Conservation (phyloP, 805 yeast species). For the Candida nemodendra region DNA sequence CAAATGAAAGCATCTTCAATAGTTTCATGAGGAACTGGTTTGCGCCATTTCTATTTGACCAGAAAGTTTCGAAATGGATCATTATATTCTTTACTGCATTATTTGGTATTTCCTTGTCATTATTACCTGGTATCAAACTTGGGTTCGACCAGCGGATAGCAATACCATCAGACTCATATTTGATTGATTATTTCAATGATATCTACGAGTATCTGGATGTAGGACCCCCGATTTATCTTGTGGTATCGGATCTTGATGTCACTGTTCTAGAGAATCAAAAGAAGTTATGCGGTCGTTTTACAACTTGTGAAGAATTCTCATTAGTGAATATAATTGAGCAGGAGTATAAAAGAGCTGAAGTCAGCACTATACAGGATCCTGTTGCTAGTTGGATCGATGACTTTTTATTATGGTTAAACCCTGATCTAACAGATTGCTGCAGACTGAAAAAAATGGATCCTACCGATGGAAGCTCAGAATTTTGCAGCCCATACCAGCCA, state of each 20-base stretch:
- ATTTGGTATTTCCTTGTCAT: conserved; percentile 65
- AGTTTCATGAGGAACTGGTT: conserved; percentile 45
- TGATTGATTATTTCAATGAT: conserved; percentile 78
- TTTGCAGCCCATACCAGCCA: conserved; percentile 67
- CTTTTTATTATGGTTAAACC: conserved; percentile 82
- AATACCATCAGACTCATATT: conserved; percentile 76
- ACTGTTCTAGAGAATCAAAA: conserved; percentile 65
- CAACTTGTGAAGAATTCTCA: conserved; percentile 78
- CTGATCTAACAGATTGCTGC: conserved; percentile 84
- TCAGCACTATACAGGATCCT: conserved; percentile 75
- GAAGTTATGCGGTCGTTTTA: conserved; percentile 80
- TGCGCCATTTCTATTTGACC: conserved; percentile 58
- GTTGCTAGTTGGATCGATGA: conserved; percentile 94
- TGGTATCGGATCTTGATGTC: conserved; percentile 65
- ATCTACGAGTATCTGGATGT: conserved; percentile 69
- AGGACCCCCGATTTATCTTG: conserved; percentile 92
- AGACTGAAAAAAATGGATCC: conserved; percentile 50
- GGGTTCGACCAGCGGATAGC: conserved; percentile 93
- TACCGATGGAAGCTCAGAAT: conserved; percentile 40
- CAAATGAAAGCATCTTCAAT: conserved; percentile 34
- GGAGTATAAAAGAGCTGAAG: conserved; percentile 65
- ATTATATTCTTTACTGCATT: conserved; percentile 55
- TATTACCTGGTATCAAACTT: conserved; percentile 65
- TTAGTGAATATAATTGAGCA: conserved; percentile 79
- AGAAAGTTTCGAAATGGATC: conserved; percentile 46